Evolutionary conservation across 2,329 filamentous ascomycete genomes (phyloP), one percentile per base, ranked within the genome.

Genomic region (Myriosclerotinia duriaeana): DNA sequence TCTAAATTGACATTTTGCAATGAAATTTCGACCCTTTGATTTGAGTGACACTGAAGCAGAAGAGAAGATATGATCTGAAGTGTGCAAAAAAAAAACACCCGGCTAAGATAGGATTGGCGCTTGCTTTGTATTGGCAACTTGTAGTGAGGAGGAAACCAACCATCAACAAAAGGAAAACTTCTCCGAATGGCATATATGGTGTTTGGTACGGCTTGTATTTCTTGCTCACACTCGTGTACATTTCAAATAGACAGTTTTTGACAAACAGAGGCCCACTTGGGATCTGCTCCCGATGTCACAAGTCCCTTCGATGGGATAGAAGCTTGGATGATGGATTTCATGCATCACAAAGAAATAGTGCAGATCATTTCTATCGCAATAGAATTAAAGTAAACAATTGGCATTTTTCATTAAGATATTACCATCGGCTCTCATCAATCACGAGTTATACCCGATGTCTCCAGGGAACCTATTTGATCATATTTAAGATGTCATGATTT

Each of bases 401-500:
- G 14, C n/a, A 48, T 15, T 22, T 48, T 60, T 38, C 58, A 50
- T 50, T 61, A 38, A 60, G 46, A 40, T 50, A 61, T 50, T 38
- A 61, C 34, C 34, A 40, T 50, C 8, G 20, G 34, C 30, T 50
- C 44, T 61, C 44, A 61, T 17, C n/a, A 61, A 38, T 61, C 58
- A 61, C 7, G 44, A 61, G 30, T 48, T 34, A 59, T 48, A 50
- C 44, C 44, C 58, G n/a, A 26, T 8, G 34, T 61, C 30, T 56
- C 26, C 38, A 46, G 40, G 52, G 40, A 36, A 50, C n/a, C 42
- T n/a, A 20, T 58, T 50, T 40, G 40, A 12, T 46, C 53, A 58
- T 58, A 59, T 65, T 65, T 58, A 53, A 62, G 48, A 48, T 66
- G 20, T 69, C 69, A 69, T 72, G 62, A 69, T 68, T 66, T 74